Conservation (phyloP, 495 filamentous ascomycete species). For the Ascodesmis nigricans region DNA sequence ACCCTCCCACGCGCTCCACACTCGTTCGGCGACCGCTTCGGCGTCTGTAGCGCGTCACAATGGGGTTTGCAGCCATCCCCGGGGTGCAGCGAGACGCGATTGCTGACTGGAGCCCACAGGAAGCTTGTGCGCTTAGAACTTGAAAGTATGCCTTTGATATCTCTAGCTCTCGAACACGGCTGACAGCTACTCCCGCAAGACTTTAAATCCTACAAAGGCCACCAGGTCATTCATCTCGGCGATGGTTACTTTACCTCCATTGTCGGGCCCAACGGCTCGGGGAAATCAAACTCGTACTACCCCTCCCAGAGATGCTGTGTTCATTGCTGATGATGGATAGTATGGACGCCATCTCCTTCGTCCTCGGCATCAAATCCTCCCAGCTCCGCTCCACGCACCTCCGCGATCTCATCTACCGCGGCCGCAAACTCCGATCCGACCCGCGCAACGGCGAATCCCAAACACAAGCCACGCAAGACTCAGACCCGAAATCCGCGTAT, state of each 20-base stretch:
- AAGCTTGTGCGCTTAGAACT: slow-evolving; percentile 90
- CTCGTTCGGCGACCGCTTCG: too few relatives aligned
- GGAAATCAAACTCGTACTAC: slow-evolving; percentile 88
- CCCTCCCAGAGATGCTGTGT: neutral
- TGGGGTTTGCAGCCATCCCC: neutral
- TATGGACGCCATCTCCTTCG: slow-evolving; percentile 99
- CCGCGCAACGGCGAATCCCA: slow-evolving; percentile 40
- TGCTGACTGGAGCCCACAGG: slow-evolving; percentile 20
- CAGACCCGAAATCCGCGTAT: slow-evolving; percentile 82
- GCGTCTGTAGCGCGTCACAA: too few relatives aligned
- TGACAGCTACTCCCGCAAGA: slow-evolving; percentile 30
- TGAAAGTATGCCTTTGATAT: slow-evolving; percentile 42
- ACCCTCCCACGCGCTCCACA: too few relatives aligned
- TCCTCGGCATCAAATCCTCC: slow-evolving; percentile 92
- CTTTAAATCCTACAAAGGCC: slow-evolving; percentile 98
- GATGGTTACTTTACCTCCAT: slow-evolving; percentile 99
- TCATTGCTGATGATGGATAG: slow-evolving; percentile 24
- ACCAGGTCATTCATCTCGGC: slow-evolving; percentile 82
- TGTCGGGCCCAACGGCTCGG: slow-evolving; percentile 97
- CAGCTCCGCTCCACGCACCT: slow-evolving; percentile 90
- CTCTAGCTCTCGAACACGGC: neutral
- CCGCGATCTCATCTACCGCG: slow-evolving; percentile 86
- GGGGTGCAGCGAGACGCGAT: neutral
- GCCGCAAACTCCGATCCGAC: slow-evolving; percentile 80
- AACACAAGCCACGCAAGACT: slow-evolving; percentile 31